These are phyloP conservation scores for Kappamyces sp. DNA, from an alignment of 192 early-diverging fungal genomes.

Conservation along the genomic window DNA sequence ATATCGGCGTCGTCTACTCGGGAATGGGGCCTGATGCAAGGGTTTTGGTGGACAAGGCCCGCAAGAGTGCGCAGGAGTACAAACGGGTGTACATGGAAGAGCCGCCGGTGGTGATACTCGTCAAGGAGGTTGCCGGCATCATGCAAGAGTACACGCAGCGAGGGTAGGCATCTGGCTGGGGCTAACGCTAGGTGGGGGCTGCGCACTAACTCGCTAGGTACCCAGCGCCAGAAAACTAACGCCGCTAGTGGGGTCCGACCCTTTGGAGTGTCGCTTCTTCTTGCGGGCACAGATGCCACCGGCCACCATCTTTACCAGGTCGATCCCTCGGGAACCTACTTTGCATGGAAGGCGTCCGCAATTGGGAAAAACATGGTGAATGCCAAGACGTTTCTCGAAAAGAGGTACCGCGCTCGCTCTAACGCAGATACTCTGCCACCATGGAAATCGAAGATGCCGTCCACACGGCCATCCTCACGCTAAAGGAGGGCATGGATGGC, in stretches of 20 bases:
- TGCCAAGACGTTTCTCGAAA: conserved; percentile 99
- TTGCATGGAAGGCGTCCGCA: conserved; percentile 97
- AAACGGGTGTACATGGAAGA: conserved; percentile 89
- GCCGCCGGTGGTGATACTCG: conserved; percentile 89
- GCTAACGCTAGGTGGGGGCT: neutral
- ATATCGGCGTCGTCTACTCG: conserved; percentile 98
- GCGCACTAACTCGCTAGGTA: neutral
- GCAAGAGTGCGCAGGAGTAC: conserved; percentile 96
- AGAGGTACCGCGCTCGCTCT: conserved; percentile 53
- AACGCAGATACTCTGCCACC: conserved; percentile 68
- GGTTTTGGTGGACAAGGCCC: conserved; percentile 87
- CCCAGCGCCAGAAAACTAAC: no score
- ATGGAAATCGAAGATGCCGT: conserved; percentile 99
- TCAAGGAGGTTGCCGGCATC: conserved; percentile 92
- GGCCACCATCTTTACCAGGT: conserved; percentile 96
- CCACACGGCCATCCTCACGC: conserved; percentile 96
- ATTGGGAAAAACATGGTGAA: conserved; percentile 99
- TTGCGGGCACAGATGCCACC: conserved; percentile 89
- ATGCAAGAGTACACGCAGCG: conserved; percentile 99
- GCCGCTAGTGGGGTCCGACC: conserved; percentile 88
- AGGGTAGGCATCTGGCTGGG: conserved; percentile 53
- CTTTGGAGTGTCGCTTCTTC: conserved; percentile 95
- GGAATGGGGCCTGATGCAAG: conserved; percentile 99
- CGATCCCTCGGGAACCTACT: conserved; percentile 98
- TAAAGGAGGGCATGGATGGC: conserved; percentile 99